Evolutionary conservation across 768 basidiomycete genomes (phyloP).

Genomic region (Mycena haematopus): DNA sequence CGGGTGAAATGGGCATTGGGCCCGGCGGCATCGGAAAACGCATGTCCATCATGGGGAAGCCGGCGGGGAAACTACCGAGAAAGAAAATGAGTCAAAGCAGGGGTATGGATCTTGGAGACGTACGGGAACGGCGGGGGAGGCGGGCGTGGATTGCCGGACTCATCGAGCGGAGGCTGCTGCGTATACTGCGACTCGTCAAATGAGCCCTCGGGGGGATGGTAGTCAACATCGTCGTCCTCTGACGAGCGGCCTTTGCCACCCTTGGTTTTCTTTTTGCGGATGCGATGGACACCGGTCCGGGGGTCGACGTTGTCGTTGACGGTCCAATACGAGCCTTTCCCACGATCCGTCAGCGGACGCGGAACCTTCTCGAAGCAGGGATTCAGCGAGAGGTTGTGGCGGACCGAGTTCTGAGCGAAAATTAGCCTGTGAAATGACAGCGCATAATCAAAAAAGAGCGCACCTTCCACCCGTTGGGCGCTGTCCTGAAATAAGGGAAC

Average conservation of each 20-base stretch:
- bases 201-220: constrained; percentile 56
- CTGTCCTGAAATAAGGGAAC: constrained; percentile 90
- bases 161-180: constrained; percentile 26
- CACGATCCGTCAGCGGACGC: constrained; percentile 88
- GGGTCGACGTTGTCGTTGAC: constrained; percentile 91
- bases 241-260: constrained; percentile 54
- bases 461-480: constrained; percentile 93
- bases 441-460: constrained; percentile 13
- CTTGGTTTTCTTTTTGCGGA: constrained; percentile 87
- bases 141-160: constrained; percentile 43
- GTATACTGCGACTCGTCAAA: constrained; percentile 62
- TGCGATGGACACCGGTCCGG: constrained; percentile 86
- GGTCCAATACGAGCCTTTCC: constrained; percentile 92
- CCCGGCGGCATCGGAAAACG: constrained; percentile 61
- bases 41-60: constrained; percentile 73
- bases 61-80: constrained; percentile 69
- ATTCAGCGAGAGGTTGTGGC: constrained; percentile 89
- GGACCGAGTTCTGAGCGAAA: constrained; percentile 76
- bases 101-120: constrained; percentile 32
- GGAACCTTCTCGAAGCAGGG: constrained; percentile 93
- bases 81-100: constrained; percentile 9
- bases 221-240: constrained; percentile 71
- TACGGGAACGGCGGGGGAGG: constrained; percentile 70
- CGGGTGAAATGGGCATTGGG: constrained; percentile 64
- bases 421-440: constrained; percentile 33